Conservation (phyloP, 495 filamentous ascomycete species). For the Amniculicola lignicola region DNA sequence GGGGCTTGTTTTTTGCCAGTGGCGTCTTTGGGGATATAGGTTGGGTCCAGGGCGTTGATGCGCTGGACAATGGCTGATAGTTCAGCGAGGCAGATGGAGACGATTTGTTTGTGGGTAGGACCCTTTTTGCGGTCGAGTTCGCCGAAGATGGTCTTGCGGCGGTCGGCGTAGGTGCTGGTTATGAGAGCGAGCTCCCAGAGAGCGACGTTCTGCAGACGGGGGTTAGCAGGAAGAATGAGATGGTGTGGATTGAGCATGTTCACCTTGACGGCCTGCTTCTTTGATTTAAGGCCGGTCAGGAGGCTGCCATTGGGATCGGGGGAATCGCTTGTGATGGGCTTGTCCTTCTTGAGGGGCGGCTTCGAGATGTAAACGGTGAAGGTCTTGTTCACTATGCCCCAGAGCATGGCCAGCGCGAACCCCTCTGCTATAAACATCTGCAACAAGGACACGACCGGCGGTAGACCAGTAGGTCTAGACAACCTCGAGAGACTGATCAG, state of each 20-base stretch:
- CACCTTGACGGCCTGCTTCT: slow-evolving; percentile 61
- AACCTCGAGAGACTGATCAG: slow-evolving; percentile 42
- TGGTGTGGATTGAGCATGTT: slow-evolving; percentile 29
- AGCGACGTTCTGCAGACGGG: slow-evolving; percentile 54
- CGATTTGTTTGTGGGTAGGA: slow-evolving; percentile 77
- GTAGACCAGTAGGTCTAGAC: slow-evolving; percentile 50
- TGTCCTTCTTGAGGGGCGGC: slow-evolving; percentile 74
- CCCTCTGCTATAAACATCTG: slow-evolving; percentile 61
- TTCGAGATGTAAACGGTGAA: slow-evolving; percentile 76
- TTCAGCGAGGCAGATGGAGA: slow-evolving; percentile 60
- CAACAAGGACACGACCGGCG: slow-evolving; percentile 44
- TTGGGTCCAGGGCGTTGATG: slow-evolving; percentile 57
- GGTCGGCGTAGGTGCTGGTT: slow-evolving; percentile 63
- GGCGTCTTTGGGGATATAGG: slow-evolving; percentile 38
- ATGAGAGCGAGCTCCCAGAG: slow-evolving; percentile 89
- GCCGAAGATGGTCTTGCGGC: slow-evolving; percentile 78
- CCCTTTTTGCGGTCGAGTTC: slow-evolving; percentile 82
- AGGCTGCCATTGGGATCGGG: slow-evolving; percentile 91
- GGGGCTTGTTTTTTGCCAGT: slow-evolving; percentile 42
- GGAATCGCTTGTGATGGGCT: slow-evolving; percentile 78
- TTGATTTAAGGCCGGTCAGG: slow-evolving; percentile 75
- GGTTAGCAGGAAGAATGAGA: neutral
- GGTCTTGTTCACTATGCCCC: slow-evolving; percentile 69
- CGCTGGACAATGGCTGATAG: slow-evolving; percentile 64
- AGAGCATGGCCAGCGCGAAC: slow-evolving; percentile 63